These are phyloP conservation scores for Boletus coffeatus DNA, from an alignment of 1,284 basidiomycete species.

Conservation along the genomic window DNA sequence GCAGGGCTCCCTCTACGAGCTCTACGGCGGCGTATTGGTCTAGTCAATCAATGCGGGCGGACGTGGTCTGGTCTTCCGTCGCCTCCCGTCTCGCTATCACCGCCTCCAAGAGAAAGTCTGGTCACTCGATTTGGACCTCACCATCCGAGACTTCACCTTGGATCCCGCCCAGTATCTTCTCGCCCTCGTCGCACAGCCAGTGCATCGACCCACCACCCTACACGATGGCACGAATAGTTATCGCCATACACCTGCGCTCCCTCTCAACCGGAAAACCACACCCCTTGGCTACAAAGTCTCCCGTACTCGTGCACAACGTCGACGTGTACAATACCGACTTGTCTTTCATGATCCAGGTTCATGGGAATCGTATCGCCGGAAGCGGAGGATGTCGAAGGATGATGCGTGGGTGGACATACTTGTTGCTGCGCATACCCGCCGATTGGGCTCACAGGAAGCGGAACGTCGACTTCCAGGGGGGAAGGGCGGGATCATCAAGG, in stretches of 20 bases:
- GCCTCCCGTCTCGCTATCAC: conserved; percentile 45
- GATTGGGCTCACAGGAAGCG: conserved; percentile 58
- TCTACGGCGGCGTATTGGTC: conserved; percentile 55
- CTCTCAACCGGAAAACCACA: conserved; percentile 45
- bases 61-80: conserved; percentile 38
- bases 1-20: conserved; percentile 45
- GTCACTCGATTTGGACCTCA: conserved; percentile 37
- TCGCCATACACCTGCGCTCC: conserved; percentile 39
- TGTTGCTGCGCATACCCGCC: conserved; percentile 57
- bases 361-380: conserved; percentile 22
- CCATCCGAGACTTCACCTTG: conserved; percentile 54
- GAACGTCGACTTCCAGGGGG: conserved; percentile 32
- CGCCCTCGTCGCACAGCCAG: conserved; percentile 41
- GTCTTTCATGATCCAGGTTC: conserved; percentile 45
- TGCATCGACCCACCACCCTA: conserved; percentile 15
- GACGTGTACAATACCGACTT: conserved; percentile 17
- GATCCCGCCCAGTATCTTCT: conserved; percentile 60
- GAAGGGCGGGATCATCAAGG: conserved; percentile 26
- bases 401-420: conserved; percentile 85
- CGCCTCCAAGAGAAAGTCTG: conserved; percentile 44
- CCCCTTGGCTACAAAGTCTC: conserved; percentile 34
- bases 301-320: conserved; percentile 32
- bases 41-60: conserved; percentile 32
- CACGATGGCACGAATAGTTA: conserved; percentile 17
- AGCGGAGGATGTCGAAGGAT: conserved; percentile 51